Base-by-base conservation (phyloP, 805 yeast species). In the Jamesozyma lodderae region DNA sequence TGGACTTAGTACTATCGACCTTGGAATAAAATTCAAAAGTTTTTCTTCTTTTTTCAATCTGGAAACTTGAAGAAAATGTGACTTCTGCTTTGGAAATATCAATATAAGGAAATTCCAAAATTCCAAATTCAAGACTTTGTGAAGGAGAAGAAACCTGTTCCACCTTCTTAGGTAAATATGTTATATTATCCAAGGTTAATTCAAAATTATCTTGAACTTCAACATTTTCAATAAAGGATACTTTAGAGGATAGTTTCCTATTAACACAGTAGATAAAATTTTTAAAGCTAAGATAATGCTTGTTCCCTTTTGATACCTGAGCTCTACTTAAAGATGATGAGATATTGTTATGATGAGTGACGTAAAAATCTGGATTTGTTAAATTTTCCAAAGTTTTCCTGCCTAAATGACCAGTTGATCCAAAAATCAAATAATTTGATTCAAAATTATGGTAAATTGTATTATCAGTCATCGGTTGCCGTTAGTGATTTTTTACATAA, bases 361-460 rank as follows among this genome's bases (percentile, higher is more conserved):
- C n/a, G n/a, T 44, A 43, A 16, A 45, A 43, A n/a, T 47, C 37
- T 2, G 42, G 36, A 18, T 44, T 38, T 16, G 41, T 28, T 29
- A 53, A 30, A 4, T 42, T 36, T 14, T 44, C 38, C 14, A 52
- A 32, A 22, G 46, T 37, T 8, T 36, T 25, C 9, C 43, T 34
- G 2, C 57, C 59, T 7, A 45, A 38, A 25, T 51, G 37, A 10
- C 59, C 56, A 5, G 55, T 49, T 2, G 52, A 43, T 2, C 59
- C 59, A 25, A 53, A 41, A 19, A 50, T 33, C 48, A n/a, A 34
- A 34, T 35, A 8, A 11, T 25, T 25, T 25, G 28, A 25, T 8
- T n/a, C n/a, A n/a, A n/a, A n/a, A n/a, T n/a, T n/a, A n/a, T n/a
- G n/a, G 7, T 11, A 13, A 7, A 25, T 25, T 25, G 28, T 25